Evolutionary conservation across 805 yeast genomes (phyloP).

Genomic region (Isabelozyma rhagii): DNA sequence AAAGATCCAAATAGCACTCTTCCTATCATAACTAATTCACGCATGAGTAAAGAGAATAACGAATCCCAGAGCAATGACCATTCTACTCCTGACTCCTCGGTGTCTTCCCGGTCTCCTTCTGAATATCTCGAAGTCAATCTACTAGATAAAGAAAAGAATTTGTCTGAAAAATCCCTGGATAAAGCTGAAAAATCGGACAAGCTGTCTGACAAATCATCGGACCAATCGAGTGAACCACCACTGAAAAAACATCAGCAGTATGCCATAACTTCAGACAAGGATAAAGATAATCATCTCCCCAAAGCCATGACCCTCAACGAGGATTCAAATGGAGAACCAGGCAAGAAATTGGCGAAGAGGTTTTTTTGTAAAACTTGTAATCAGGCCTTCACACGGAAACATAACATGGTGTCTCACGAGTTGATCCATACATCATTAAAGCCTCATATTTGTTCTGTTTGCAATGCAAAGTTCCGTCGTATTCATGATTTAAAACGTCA

Average conservation of each 20-base stretch:
- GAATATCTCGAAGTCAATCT: not conserved
- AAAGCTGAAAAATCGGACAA: not conserved
- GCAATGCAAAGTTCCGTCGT: conserved; percentile 63
- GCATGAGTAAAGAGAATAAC: not conserved
- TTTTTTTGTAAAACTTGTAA: conserved; percentile 58
- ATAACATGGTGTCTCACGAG: conserved; percentile 70
- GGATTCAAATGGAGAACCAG: not conserved
- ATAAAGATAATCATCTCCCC: not conserved
- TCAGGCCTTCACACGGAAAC: conserved; percentile 67
- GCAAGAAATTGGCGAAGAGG: conserved; percentile 1
- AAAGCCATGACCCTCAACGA: not conserved
- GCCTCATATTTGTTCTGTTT: conserved; percentile 61
- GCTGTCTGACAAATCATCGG: not conserved
- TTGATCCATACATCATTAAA: conserved; percentile 63
- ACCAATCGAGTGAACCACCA: not conserved
- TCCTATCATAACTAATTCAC: not conserved
- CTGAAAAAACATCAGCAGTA: not conserved
- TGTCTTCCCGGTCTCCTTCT: not conserved
- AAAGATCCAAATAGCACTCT: not conserved
- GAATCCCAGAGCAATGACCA: not conserved
- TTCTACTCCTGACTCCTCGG: not conserved
- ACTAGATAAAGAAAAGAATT: not conserved
- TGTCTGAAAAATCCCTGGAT: not conserved
- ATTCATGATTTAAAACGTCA: conserved; percentile 77
- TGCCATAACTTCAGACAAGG: not conserved